A percentile compares a stretch with the other conserved stretches of the same genome.
These are phyloP conservation scores for Xylariaceae sp. DNA, from an alignment of 2,329 filamentous ascomycete genomes.

Conservation along the genomic window DNA sequence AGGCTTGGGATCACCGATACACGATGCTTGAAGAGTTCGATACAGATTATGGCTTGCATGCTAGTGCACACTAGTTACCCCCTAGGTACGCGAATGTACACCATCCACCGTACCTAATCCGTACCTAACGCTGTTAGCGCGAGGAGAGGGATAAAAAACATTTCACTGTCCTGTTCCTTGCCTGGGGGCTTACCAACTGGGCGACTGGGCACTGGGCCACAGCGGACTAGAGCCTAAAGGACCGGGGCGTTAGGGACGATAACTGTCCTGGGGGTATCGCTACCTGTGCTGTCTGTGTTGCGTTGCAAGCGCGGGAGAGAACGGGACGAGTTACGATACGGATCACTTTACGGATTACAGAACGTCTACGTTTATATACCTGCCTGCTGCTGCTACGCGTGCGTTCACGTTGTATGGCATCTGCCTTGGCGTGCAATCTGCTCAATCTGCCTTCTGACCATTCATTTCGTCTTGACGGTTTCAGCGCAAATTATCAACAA, in stretches of 20 bases:
- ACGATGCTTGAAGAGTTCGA: not conserved
- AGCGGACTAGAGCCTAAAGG: too few species aligned
- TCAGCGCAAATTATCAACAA: not conserved
- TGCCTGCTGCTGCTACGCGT: too few species aligned
- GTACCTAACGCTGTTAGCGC: not conserved
- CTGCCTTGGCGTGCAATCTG: not conserved
- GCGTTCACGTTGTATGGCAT: not conserved
- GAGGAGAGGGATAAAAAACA: not conserved
- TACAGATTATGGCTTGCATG: not conserved
- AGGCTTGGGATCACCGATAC: conserved; percentile 2
- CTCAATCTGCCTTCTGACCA: not conserved
- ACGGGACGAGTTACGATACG: too few species aligned
- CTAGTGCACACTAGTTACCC: not conserved
- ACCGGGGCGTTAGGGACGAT: too few species aligned
- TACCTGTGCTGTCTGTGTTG: too few species aligned
- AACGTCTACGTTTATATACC: too few species aligned
- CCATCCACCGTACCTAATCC: conserved; percentile 2
- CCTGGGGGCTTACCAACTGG: too few species aligned
- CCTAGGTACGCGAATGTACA: not conserved
- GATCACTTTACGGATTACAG: too few species aligned
- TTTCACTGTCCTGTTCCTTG: not conserved
- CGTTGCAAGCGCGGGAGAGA: too few species aligned
- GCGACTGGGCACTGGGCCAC: too few species aligned
- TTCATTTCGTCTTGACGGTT: not conserved
- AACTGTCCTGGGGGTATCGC: too few species aligned